Evolutionary conservation across 2,329 filamentous ascomycete species (phyloP), one percentile per base, ranked within the genome.

Genomic region (Pseudogymnoascus sp.): DNA sequence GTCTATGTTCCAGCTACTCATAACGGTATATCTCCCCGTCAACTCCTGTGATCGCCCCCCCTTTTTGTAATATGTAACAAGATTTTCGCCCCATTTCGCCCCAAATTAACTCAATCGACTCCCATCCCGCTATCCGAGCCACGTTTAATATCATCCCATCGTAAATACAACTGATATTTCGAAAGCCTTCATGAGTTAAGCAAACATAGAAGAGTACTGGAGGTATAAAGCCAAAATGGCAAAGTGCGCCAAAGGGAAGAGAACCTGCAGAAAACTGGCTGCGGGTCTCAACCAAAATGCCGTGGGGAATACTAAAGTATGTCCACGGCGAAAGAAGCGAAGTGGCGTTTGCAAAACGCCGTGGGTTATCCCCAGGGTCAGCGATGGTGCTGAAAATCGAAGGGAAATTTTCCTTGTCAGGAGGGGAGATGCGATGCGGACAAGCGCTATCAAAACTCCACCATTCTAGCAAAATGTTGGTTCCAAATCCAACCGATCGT

Each of bases 401-500:
- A 11, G 24, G 24, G 26, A 16, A 16, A 53, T 28, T 56, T 28
- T 22, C 16, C 14, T 56, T 2, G 28, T 28, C 16, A 33, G 26
- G n/a, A 33, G n/a, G 14, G 26, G n/a, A 33, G n/a, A 7, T 50
- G 43, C 12, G 50, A 56, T 12, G 50, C 26, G 22, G 41, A 46
- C 10, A 14, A 46, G 22, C 22, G 26, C 26, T 6, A 56, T 56
- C 50, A 56, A 22, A 22, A 56, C 31, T 56, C 50, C 28, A 56
- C 50, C 50, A 56, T 56, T 35, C 59, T 60, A 43, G 89, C 89
- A 80, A 99, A 99, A 78, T 99, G 95, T 76, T 97, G 97, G 71
- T 93, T 96, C 95, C 95, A 99, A 71, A 99, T 96, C 95, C 95
- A 99, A 61, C 95, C 95, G 35, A 98, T 87, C 67, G 87, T 83